phyloP scores from a whole-genome alignment of 192 early-diverging fungal genomes.

The Coemansia sp. region DNA sequence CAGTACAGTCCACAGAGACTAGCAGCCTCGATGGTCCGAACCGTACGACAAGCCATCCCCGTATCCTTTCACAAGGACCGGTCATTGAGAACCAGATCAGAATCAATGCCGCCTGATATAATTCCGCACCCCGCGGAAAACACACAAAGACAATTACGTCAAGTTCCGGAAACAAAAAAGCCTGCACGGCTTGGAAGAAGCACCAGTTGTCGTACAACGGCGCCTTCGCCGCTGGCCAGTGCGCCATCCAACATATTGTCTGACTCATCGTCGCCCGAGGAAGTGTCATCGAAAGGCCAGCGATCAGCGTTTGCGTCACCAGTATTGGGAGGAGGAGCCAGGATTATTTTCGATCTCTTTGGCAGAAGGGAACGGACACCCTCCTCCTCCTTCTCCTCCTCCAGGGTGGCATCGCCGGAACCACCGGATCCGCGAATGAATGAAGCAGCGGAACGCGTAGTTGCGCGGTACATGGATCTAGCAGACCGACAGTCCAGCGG shows the following conservation, averaged over 20 bases:
- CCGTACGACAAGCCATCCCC: conserved; percentile 3
- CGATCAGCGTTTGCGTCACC: neutral
- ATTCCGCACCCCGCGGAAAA: neutral
- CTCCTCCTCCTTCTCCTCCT: neutral
- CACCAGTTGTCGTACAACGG: neutral
- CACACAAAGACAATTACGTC: neutral
- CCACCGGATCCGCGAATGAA: too few relatives aligned
- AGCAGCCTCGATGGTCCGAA: conserved; percentile 1
- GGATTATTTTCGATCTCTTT: neutral
- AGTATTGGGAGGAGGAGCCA: neutral
- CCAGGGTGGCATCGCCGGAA: neutral
- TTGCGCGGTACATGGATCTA: conserved; percentile 27
- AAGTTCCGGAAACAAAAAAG: neutral
- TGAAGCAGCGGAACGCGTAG: neutral
- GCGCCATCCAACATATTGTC: neutral
- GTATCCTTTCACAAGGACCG: neutral
- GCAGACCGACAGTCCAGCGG: conserved; percentile 21
- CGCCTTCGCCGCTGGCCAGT: conserved; percentile 4
- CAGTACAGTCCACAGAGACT: neutral
- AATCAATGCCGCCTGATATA: neutral
- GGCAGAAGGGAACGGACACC: neutral
- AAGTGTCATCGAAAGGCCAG: neutral
- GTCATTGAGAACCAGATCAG: neutral
- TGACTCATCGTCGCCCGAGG: too few relatives aligned
- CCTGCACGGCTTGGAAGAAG: neutral